Base-by-base conservation (phyloP, 345 rosid species). In the Hypericum perforatum region DNA sequence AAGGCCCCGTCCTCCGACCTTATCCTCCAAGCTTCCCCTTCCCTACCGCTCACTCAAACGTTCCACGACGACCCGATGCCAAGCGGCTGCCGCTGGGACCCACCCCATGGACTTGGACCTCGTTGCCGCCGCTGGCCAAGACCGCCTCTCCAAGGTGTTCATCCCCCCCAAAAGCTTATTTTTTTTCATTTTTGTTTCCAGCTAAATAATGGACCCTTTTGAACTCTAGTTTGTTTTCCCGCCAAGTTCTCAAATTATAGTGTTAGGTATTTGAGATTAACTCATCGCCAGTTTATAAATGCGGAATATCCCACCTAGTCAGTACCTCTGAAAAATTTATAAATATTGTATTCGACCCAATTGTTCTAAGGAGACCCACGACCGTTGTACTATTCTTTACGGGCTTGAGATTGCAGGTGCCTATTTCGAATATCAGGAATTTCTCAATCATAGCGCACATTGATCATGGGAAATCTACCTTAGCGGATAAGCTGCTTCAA, bases 401-500 rank as follows among this genome's bases (percentile, higher is more conserved):
- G 12, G 9, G 29, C 36, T 42, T 39, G 7, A 11, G 7, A 11
- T 5, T 45, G 51, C 68, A 82, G 79, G 95, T 86, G 60, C 94
- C 95, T 7, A 70, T 77, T n/a, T 68, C 86, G 22, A 77, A 81
- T 38, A 78, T 92, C 48, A 78, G 98, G 66, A 92, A 92, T 67
- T 92, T 92, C 70, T 61, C 78, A 43, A 88, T 92, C 15, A 92
- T 92, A 64, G 98, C 96, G 5, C 98, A 92, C 68, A 92, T 92
- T 29, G 98, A 92, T 58, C 98, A 92, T 72, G 98, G 98, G 16
- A 92, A 92, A 54, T 92, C 96, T 0, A 88, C 98, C 13, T 70
- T 92, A 66, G 98, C 96, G 0, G 98, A 92, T 74, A 92, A 92
- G 69, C 65, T 92, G 75, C 96, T 92, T 62, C 94, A 92, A 56